Conservation (phyloP, 371 early-diverging fungal genomes). For the Blakeslea trispora region DNA sequence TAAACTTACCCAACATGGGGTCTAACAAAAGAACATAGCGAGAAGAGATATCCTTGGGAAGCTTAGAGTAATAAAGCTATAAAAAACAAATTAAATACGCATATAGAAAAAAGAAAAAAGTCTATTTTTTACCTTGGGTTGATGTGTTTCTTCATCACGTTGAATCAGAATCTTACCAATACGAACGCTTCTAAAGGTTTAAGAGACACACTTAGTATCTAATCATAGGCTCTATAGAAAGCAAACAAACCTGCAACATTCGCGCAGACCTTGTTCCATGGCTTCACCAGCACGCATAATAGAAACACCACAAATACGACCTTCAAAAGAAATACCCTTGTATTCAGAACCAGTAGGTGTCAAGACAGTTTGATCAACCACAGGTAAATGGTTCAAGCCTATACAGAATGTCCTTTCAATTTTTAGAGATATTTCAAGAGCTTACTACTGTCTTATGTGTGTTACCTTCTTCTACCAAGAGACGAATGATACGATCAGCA, state of each 20-base stretch:
- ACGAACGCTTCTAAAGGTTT: slow-evolving; percentile 68
- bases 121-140: slow-evolving; percentile 65
- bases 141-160: slow-evolving; percentile 91
- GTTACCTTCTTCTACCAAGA: slow-evolving; percentile 87
- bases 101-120: not conserved
- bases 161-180: slow-evolving; percentile 96
- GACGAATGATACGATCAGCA: slow-evolving; percentile 89
- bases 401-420: slow-evolving; percentile 1
- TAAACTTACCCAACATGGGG: slow-evolving; percentile 83
- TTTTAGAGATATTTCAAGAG: too few species aligned
- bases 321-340: slow-evolving; percentile 79
- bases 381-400: slow-evolving; percentile 90
- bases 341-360: slow-evolving; percentile 80
- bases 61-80: slow-evolving; percentile 89
- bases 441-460: not conserved
- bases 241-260: slow-evolving; percentile 70
- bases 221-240: not conserved
- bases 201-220: not conserved
- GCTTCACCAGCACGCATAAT: slow-evolving; percentile 96
- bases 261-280: slow-evolving; percentile 91
- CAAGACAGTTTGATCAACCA: slow-evolving; percentile 71
- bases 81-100: slow-evolving; percentile 5
- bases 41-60: slow-evolving; percentile 84
- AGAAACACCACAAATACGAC: slow-evolving; percentile 93
- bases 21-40: slow-evolving; percentile 88